Base-by-base conservation (phyloP, 1,139 yeast genomes). In the Hansenula sp. region DNA sequence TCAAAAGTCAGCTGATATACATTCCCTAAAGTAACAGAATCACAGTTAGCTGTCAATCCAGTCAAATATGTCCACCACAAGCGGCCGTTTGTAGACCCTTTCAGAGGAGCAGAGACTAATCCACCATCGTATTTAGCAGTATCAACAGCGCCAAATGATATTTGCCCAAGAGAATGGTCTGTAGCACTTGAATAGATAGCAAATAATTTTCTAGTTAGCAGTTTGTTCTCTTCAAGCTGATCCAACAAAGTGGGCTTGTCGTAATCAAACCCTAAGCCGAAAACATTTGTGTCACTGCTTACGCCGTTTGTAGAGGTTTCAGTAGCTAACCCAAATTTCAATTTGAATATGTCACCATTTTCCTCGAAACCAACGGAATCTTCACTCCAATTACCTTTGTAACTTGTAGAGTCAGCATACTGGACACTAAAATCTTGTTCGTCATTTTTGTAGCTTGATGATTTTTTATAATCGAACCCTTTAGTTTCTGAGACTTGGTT, bases 61-160 rank as follows among this genome's bases (percentile, higher is more conserved):
- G 44, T 44, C 9, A 50, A 29, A 35, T 48, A 43, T 18, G 49
- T 45, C 29, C 45, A 41, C 55, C 52, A 51, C 12, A 48, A 37
- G 12, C 28, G 28, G 10, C 43, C 37, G n/a, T 39, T 38, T 19
- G 40, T 18, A 38, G 68, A 58, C 5, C 63, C 64, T 16, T 25
- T 35, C n/a, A 25, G 12, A 10, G 38, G 38, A 36, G 68, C 63
- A 8, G 67, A 62, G 32, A 46, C 42, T 51, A 71, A 63, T 9
- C 52, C 46, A 11, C 76, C 77, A 2, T 58, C 41, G 50, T 66
- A 70, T 54, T 74, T 74, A 33, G 70, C 71, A 42, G 68, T 64
- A 54, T 74, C 79, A 39, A 74, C 63, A 16, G 75, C 79, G 17
- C 78, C 78, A 53, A 73, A 73, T 27, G 71, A 60, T 38, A 61